Evolutionary conservation across 805 yeast genomes (phyloP).

Genomic region (Monosporozyma aquatica): DNA sequence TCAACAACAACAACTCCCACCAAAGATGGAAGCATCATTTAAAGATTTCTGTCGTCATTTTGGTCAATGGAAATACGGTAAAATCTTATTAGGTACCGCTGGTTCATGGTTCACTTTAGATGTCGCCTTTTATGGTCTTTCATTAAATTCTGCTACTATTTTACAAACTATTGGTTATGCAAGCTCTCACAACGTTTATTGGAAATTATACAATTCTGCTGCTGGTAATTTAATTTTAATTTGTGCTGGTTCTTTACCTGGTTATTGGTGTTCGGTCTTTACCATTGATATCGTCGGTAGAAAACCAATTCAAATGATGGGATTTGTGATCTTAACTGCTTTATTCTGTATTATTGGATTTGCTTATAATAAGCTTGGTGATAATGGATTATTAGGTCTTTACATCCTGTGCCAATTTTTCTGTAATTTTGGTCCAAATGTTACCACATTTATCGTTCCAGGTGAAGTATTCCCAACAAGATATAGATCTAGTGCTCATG

Average conservation of each 20-base stretch:
- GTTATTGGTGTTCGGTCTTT: conserved; percentile 81
- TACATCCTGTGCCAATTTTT: conserved; percentile 79
- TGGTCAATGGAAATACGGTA: conserved; percentile 78
- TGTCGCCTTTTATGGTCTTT: conserved; percentile 84
- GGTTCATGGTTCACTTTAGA: conserved; percentile 87
- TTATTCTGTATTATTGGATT: conserved; percentile 77
- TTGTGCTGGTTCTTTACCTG: conserved; percentile 93
- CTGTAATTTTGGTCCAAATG: conserved; percentile 89
- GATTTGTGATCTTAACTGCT: conserved; percentile 62
- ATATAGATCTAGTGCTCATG: conserved; percentile 93
- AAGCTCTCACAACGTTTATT: conserved; percentile 58
- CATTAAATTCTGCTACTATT: conserved; percentile 72
- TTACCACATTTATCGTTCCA: conserved; percentile 83
- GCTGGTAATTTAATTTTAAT: conserved; percentile 89
- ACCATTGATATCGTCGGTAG: conserved; percentile 77
- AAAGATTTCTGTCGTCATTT: conserved; percentile 66
- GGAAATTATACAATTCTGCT: conserved; percentile 61
- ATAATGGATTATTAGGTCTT: conserved; percentile 61
- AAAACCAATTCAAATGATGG: conserved; percentile 70
- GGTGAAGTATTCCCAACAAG: conserved; percentile 92
- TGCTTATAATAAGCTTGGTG: conserved; percentile 62
- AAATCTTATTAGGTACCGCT: conserved; percentile 79
- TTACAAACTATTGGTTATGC: conserved; percentile 81
- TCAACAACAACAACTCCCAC: conserved; percentile 34
- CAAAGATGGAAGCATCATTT: conserved; percentile 60